phyloP scores from a whole-genome alignment of 2,329 filamentous ascomycete genomes.

The Paraconiothyrium brasiliense region DNA sequence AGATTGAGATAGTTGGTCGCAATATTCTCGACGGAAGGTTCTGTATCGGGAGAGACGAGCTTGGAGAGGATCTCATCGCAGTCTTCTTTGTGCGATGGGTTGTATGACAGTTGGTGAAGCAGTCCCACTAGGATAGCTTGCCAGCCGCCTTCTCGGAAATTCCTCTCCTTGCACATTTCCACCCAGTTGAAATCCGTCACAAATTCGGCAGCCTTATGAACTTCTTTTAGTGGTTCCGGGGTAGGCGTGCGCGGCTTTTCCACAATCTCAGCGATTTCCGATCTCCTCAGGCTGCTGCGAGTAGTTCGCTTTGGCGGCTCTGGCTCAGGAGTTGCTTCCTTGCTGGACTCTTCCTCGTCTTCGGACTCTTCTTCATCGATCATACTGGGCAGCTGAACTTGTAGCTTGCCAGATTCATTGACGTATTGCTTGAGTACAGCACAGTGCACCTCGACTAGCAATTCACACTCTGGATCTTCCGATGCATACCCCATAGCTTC shows the following conservation, averaged over 20 bases:
- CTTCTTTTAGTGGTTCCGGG: conserved; percentile 45
- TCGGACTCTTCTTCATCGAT: conserved; percentile 52
- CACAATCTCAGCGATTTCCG: conserved; percentile 70
- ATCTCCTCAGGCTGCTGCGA: conserved; percentile 83
- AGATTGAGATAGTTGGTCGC: conserved; percentile 75
- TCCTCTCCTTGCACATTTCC: conserved; percentile 80
- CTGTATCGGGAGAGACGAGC: conserved; percentile 79
- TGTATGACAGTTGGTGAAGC: conserved; percentile 83
- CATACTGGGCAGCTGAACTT: conserved; percentile 79
- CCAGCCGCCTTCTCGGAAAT: conserved; percentile 91
- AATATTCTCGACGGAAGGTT: conserved; percentile 80
- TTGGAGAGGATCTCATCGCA: conserved; percentile 83
- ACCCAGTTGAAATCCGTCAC: conserved; percentile 83
- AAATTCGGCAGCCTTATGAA: conserved; percentile 78
- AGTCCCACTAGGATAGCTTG: conserved; percentile 88
- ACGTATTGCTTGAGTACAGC: conserved; percentile 88
- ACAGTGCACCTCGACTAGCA: conserved; percentile 92
- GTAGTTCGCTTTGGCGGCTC: conserved; percentile 80
- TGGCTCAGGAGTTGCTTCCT: conserved; percentile 60
- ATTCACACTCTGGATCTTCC: conserved; percentile 77
- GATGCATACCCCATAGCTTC: conserved; percentile 84
- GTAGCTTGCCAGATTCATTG: conserved; percentile 79
- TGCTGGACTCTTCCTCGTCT: conserved; percentile 61
- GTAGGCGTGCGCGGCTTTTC: conserved; percentile 50
- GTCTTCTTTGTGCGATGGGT: conserved; percentile 71